phyloP scores from a whole-genome alignment of 805 yeast species.

The Zygotorulaspora chibaensis region DNA sequence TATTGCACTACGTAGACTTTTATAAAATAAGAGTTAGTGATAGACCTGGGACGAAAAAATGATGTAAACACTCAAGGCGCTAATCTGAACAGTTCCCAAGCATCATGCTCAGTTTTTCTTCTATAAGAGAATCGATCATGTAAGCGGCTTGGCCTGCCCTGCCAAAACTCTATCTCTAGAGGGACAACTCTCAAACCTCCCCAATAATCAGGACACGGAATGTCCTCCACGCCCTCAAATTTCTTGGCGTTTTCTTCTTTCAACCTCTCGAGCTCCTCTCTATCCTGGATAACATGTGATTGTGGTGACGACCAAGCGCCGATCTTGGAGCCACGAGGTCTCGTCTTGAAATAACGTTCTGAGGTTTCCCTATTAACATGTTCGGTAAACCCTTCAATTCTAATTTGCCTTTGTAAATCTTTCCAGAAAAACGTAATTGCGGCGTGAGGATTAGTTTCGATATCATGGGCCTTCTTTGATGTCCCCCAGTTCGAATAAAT shows the following conservation, averaged over 20 bases:
- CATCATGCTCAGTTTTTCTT: slow-evolving; percentile 46
- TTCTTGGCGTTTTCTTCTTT: slow-evolving; percentile 47
- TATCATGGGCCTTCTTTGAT: slow-evolving; percentile 75
- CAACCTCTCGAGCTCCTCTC: slow-evolving; percentile 59
- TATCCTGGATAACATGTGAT: slow-evolving; percentile 50
- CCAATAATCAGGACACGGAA: slow-evolving; percentile 94
- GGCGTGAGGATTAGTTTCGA: slow-evolving; percentile 68
- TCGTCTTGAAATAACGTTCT: slow-evolving; percentile 70
- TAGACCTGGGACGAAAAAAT: neutral
- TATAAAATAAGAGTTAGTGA: slow-evolving; percentile 2
- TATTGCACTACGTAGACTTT: slow-evolving; percentile 11
- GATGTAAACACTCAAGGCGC: slow-evolving; percentile 51
- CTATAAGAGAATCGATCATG: slow-evolving; percentile 83
- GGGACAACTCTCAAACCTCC: slow-evolving; percentile 91
- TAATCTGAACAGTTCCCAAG: slow-evolving; percentile 65
- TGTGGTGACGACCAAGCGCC: slow-evolving; percentile 99
- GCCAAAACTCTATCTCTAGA: slow-evolving; percentile 93
- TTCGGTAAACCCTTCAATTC: slow-evolving; percentile 85
- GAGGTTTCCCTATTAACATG: slow-evolving; percentile 68
- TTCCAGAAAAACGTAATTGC: slow-evolving; percentile 92
- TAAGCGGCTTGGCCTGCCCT: slow-evolving; percentile 83
- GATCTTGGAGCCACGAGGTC: slow-evolving; percentile 89
- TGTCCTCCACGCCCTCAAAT: slow-evolving; percentile 57
- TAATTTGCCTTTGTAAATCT: slow-evolving; percentile 81
- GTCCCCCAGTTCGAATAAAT: slow-evolving; percentile 89